Evolutionary conservation across 2,329 filamentous ascomycete species (phyloP).

Genomic region (Phoma sp.): DNA sequence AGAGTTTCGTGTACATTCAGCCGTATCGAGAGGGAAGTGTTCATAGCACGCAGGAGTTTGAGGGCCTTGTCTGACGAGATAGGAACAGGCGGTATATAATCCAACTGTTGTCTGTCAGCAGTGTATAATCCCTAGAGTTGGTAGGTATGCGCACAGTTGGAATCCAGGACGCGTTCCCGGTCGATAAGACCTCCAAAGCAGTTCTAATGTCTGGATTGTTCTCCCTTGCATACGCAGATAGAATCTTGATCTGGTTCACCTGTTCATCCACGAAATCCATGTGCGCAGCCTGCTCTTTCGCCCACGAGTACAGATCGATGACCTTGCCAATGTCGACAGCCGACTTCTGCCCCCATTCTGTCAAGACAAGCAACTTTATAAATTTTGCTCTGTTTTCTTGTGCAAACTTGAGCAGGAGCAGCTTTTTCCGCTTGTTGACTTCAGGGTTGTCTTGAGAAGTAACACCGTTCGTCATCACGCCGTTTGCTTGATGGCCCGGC

Average conservation of each 20-base stretch:
- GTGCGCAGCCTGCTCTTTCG: slow-evolving; percentile 51
- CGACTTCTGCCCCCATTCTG: slow-evolving; percentile 77
- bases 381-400: slow-evolving; percentile 84
- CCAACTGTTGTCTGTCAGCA: slow-evolving; percentile 59
- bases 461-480: slow-evolving; percentile 48
- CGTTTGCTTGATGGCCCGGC: slow-evolving; percentile 60
- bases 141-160: slow-evolving; percentile 67
- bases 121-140: not conserved
- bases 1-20: slow-evolving; percentile 86
- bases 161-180: slow-evolving; percentile 77
- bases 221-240: slow-evolving; percentile 74
- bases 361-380: slow-evolving; percentile 89
- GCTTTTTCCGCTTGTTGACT: slow-evolving; percentile 67
- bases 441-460: slow-evolving; percentile 36
- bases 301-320: slow-evolving; percentile 83
- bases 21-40: slow-evolving; percentile 81
- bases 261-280: slow-evolving; percentile 60
- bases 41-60: slow-evolving; percentile 78
- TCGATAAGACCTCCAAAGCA: slow-evolving; percentile 82
- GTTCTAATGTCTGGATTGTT: slow-evolving; percentile 91
- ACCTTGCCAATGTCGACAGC: slow-evolving; percentile 79
- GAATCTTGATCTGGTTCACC: slow-evolving; percentile 72
- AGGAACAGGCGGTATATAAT: slow-evolving; percentile 76
- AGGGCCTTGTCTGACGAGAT: slow-evolving; percentile 75
- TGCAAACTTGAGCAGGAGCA: slow-evolving; percentile 75